Evolutionary conservation across 805 yeast species (phyloP).

Genomic region (Metschnikowia hibisci): DNA sequence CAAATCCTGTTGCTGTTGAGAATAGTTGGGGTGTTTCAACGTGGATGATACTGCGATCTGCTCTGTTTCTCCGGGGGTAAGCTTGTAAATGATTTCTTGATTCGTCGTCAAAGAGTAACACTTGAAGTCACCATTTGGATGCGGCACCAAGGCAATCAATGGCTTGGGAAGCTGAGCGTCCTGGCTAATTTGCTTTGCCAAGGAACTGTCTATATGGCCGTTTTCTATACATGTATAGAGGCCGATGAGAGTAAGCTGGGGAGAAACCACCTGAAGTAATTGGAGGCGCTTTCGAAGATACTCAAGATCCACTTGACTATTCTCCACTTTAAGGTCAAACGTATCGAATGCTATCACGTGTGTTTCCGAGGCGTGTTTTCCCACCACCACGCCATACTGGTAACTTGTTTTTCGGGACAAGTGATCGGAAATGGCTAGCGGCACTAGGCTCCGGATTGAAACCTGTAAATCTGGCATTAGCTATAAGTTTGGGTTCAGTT

Average conservation of each 20-base stretch:
- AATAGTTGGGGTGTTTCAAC: constrained; percentile 25
- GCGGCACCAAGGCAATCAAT: constrained; percentile 9
- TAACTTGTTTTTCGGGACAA: constrained; percentile 19
- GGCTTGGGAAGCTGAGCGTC: constrained; percentile 2
- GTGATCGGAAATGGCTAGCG: constrained; percentile 31
- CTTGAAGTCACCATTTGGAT: constrained; percentile 3
- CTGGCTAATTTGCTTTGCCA: constrained; percentile 11
- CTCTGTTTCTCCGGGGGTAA: constrained; percentile 30
- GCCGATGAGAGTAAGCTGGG: constrained; percentile 28
- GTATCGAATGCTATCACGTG: constrained; percentile 21
- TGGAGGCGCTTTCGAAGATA: constrained; percentile 24
- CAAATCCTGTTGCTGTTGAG: constrained; percentile 12
- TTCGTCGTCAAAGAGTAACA: constrained; percentile 7
- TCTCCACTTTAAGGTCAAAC: constrained; percentile 26
- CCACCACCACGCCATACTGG: constrained; percentile 29
- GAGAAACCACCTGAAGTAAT: constrained; percentile 28
- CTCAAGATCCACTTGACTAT: constrained; percentile 20
- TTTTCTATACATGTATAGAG: constrained; percentile 22
- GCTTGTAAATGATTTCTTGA: constrained; percentile 12
- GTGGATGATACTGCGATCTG: constrained; percentile 31
- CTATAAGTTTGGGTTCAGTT: neutral
- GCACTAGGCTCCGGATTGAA: constrained; percentile 23
- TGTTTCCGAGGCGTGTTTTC: constrained; percentile 10
- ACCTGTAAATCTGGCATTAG: neutral
- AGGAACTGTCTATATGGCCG: constrained; percentile 2